These are phyloP conservation scores for Datura wrightii DNA, from an alignment of 257 asterid genomes.

Conservation along the genomic window DNA sequence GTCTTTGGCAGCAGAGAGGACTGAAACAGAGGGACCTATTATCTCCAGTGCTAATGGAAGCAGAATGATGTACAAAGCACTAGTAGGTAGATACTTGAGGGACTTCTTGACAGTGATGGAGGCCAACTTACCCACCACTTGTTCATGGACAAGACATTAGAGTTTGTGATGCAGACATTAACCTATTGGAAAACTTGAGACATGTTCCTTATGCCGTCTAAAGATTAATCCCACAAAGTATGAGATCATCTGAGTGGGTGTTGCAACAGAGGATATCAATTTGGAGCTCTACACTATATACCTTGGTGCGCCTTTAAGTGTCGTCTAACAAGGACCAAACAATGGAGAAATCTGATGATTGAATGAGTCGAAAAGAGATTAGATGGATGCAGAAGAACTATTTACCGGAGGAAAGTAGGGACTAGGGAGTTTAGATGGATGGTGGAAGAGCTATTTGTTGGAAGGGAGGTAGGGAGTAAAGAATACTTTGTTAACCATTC, in stretches of 20 bases:
- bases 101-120: neutral
- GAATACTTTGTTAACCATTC: neutral
- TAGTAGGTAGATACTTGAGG: slow-evolving; percentile 23
- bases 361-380: slow-evolving; percentile 1
- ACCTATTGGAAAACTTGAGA: slow-evolving; percentile 17
- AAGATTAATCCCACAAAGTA: slow-evolving; percentile 9
- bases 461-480: neutral
- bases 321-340: slow-evolving; percentile 15
- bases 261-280: neutral
- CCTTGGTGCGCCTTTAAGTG: neutral
- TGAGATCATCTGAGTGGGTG: neutral
- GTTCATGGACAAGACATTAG: neutral
- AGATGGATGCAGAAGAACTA: neutral
- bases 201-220: neutral
- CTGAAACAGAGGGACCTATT: neutral
- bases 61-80: neutral
- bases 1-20: neutral
- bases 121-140: neutral
- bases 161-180: slow-evolving; percentile 4
- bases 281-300: slow-evolving; percentile 18
- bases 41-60: neutral
- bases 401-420: no score
- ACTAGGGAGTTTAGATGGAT: neutral
- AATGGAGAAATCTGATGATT: neutral
- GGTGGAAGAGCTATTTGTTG: neutral